phyloP scores from a whole-genome alignment of 306 rosid genomes.

The Cicer yamashitae region DNA sequence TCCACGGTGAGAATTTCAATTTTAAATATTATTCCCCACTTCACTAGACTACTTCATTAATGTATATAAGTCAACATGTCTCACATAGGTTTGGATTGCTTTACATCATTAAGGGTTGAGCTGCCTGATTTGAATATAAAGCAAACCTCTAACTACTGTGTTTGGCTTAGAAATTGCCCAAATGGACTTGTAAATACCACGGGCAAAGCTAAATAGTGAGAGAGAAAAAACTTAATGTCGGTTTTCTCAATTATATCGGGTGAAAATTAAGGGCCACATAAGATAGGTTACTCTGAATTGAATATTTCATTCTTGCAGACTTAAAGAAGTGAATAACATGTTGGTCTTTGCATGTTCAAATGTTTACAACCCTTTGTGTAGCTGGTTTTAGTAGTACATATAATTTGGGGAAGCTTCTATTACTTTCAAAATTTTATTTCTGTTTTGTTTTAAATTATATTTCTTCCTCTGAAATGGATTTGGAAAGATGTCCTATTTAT shows the following conservation, averaged over 20 bases:
- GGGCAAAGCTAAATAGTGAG: conserved; percentile 25
- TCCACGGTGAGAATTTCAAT: conserved; percentile 66
- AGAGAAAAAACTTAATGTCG: conserved; percentile 15
- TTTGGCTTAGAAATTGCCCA: conserved; percentile 11
- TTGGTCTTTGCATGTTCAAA: conserved; percentile 6
- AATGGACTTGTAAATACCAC: conserved; percentile 19
- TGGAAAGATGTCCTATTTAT: conserved; percentile 32
- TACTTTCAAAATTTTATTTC: conserved; percentile 20
- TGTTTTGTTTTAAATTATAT: conserved; percentile 8
- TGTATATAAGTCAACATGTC: conserved; percentile 29
- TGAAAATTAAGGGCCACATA: background rate
- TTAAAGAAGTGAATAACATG: conserved; percentile 17
- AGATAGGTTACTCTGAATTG: conserved; percentile 27
- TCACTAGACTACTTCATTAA: conserved; percentile 16
- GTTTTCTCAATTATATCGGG: conserved; percentile 16
- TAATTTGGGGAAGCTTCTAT: conserved; percentile 15
- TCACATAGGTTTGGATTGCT: conserved; percentile 36
- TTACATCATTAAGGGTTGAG: conserved; percentile 6
- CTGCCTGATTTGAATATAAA: conserved; percentile 23
- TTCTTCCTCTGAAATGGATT: conserved; percentile 42
- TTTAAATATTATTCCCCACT: conserved; percentile 13
- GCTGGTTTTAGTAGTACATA: conserved; percentile 29
- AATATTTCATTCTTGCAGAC: conserved; percentile 11
- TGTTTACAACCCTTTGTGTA: conserved; percentile 17
- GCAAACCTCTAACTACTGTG: conserved; percentile 11